Percentiles rank a stretch among this genome's conserved stretches.
Conservation (phyloP, 2,329 filamentous ascomycete genomes). For the Fonsecaea erecta region DNA sequence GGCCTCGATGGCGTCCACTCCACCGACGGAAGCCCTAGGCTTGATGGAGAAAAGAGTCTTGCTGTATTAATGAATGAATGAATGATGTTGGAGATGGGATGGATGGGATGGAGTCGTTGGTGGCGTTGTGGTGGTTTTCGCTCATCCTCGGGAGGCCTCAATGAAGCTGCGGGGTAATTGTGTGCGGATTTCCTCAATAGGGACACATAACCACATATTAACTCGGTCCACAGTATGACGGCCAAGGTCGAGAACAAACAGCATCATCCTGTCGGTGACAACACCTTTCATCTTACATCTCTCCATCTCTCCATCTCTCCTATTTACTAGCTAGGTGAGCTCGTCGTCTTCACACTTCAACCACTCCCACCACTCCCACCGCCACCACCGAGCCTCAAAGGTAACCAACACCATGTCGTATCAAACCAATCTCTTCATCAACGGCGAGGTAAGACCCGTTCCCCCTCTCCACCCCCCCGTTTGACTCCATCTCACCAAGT, state of each 20-base stretch:
- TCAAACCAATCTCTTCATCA: slow-evolving; percentile 60
- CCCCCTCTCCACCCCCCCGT: neutral
- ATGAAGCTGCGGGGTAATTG: slow-evolving; percentile 8
- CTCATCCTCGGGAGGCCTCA: too few species aligned
- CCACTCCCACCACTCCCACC: neutral
- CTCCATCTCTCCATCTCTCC: neutral
- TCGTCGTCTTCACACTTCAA: neutral
- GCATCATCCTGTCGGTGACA: neutral
- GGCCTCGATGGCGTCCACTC: neutral
- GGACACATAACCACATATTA: too few species aligned
- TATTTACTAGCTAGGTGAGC: neutral
- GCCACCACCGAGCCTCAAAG: neutral
- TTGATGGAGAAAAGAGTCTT: too few species aligned
- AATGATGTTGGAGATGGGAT: too few species aligned
- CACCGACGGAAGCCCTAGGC: too few species aligned
- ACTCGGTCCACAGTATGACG: too few species aligned
- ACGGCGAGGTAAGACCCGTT: slow-evolving; percentile 41
- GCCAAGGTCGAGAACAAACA: too few species aligned
- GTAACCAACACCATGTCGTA: slow-evolving; percentile 46
- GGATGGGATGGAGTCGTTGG: too few species aligned
- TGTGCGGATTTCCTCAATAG: too few species aligned
- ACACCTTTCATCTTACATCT: neutral
- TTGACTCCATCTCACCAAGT: neutral
- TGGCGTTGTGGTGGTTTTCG: too few species aligned
- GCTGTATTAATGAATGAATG: too few species aligned